These are phyloP conservation scores for Avena atlantica DNA, from an alignment of 176 grass and related monocot genomes.

Conservation along the genomic window DNA sequence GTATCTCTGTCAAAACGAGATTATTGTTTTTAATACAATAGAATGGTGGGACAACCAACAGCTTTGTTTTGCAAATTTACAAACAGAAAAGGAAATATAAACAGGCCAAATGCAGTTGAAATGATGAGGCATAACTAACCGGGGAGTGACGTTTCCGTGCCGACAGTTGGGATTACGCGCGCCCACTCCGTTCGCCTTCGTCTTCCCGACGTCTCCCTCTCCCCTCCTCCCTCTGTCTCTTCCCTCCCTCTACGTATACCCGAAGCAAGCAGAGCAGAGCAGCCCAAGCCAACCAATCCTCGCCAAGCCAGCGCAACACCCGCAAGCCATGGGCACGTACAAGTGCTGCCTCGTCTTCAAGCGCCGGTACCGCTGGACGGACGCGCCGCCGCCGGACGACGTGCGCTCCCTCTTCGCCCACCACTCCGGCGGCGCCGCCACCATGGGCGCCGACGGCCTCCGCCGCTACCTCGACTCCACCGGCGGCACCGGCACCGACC, in stretches of 20 bases:
- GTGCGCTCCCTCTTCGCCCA: slow-evolving; percentile 53
- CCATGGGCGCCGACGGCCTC: slow-evolving; percentile 64
- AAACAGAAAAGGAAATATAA: no score
- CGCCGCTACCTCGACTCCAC: slow-evolving; percentile 58
- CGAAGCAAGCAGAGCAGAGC: not conserved
- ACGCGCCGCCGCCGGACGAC: slow-evolving; percentile 78
- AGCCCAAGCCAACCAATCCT: not conserved
- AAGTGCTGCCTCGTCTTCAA: slow-evolving; percentile 88
- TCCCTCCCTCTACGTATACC: not conserved
- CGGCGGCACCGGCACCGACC: not conserved
- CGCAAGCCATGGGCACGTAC: slow-evolving; percentile 55
- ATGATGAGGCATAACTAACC: not conserved
- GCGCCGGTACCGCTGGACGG: slow-evolving; percentile 68
- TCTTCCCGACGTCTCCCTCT: not conserved
- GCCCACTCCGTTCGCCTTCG: not conserved
- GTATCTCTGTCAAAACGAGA: no score
- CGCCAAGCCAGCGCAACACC: not conserved
- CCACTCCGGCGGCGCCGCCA: slow-evolving; percentile 44
- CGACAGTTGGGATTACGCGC: slow-evolving; percentile 18
- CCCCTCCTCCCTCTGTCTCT: not conserved
- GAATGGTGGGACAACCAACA: no score
- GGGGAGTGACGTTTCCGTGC: not conserved
- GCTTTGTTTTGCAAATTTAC: no score
- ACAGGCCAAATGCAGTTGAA: not conserved
- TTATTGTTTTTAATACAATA: no score